Base-by-base conservation (phyloP, 495 filamentous ascomycete genomes). In the Penicillium dipodomyicola region DNA sequence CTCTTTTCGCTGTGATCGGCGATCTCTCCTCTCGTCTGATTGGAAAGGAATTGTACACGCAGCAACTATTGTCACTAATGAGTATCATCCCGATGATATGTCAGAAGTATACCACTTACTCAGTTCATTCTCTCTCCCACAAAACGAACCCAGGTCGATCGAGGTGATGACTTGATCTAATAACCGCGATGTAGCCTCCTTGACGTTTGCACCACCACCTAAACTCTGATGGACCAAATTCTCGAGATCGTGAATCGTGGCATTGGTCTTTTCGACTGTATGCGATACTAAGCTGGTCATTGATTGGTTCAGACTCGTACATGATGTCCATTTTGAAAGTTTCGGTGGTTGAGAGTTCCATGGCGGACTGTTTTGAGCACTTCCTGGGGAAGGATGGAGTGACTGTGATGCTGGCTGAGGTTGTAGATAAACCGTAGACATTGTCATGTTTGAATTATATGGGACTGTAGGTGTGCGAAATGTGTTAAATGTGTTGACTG, bases 61-160 rank as follows among this genome's bases (percentile, higher is more conserved):
- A 42, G 62, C 29, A 56, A 72, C 56, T 77, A 64, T 61, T 15
- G 32, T 23, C 6, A 8, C 14, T 0, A 1, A 25, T 65, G 3
- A 65, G 55, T 32, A 35, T 23, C 0, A 14, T 20, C 20, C 20
- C n/a, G 2, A 1, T 1, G 8, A 12, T 6, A 8, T 0, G 5
- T 20, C 7, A 10, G 8, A 40, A 14, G 5, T 5, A 29, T 67
- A 64, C 41, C 17, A 58, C 62, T 58, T 60, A 72, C 74, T 76
- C 7, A 90, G 69, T 42, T 90, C 86, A 48, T 70, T 76, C 61
- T 90, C 87, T 47, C 83, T 75, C 3, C 84, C 84, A 56, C 69
- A 71, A 51, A 84, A 89, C 14, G 70, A 75, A n/a, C 87, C 86
- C 15, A 72, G 75, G 67, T 93, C 88, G 22, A 91, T 90, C 17